Evolutionary conservation across 2,329 filamentous ascomycete genomes (phyloP).

Genomic region (Claviceps sp.): DNA sequence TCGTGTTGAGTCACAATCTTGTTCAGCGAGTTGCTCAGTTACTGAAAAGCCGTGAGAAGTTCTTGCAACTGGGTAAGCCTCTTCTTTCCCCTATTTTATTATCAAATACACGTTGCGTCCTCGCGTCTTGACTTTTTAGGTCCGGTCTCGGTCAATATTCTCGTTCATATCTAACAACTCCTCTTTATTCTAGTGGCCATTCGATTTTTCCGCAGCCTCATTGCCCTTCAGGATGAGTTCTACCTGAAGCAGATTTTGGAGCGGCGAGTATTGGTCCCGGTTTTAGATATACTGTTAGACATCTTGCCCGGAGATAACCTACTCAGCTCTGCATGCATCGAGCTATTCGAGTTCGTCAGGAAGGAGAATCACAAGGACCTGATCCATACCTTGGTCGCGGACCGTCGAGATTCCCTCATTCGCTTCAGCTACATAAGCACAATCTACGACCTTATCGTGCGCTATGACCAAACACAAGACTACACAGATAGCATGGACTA

Average conservation of each 20-base stretch:
- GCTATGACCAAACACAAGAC: slow-evolving; percentile 67
- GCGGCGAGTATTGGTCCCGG: slow-evolving; percentile 68
- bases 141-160: too few species aligned
- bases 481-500: slow-evolving; percentile 55
- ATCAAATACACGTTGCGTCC: too few species aligned
- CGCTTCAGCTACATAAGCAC: slow-evolving; percentile 71
- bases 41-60: slow-evolving; percentile 73
- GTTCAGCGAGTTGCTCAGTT: slow-evolving; percentile 70
- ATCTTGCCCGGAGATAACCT: slow-evolving; percentile 89
- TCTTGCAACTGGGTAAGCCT: slow-evolving; percentile 71
- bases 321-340: slow-evolving; percentile 82
- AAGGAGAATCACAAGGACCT: slow-evolving; percentile 70
- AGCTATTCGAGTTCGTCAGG: slow-evolving; percentile 85
- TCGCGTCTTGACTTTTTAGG: too few species aligned
- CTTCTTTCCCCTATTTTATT: background rate
- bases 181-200: slow-evolving; percentile 51
- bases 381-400: slow-evolving; percentile 71
- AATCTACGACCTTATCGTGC: slow-evolving; percentile 61
- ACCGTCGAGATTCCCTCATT: slow-evolving; percentile 65
- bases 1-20: slow-evolving; percentile 69
- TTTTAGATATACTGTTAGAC: slow-evolving; percentile 69
- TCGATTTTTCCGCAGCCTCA: slow-evolving; percentile 82
- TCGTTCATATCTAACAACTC: background rate
- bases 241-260: slow-evolving; percentile 77
- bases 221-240: slow-evolving; percentile 79